Evolutionary conservation across 139 green algal species (phyloP), one percentile per base, ranked within the genome.

Genomic region (Micractinium sp.): DNA sequence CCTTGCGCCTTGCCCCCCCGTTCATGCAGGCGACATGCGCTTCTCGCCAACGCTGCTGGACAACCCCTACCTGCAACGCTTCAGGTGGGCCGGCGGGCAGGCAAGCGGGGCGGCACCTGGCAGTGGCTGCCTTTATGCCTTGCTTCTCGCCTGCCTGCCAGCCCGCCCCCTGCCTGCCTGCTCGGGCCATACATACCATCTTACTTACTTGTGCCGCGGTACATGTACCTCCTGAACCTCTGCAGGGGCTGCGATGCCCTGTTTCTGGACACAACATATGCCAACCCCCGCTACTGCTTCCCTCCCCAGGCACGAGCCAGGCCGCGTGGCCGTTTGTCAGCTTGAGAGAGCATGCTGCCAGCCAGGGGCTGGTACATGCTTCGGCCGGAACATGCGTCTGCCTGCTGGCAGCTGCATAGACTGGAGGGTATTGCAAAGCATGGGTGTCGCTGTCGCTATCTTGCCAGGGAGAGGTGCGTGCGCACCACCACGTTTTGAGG

Each of bases 261-360:
- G 31, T 97, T 95, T 83, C 92, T 98, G 83, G 96, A 98, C 91
- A 98, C 96, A 27, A 98, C 96, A 0, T 98, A 98, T 92, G 95
- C 90, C 92, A 92, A 96, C 41, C 92, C 92, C 0, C 91, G 89
- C 53, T 92, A 97, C 91, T 90, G 74, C 63, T 98, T 98, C 66
- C 94, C 94, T 7, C 82, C 90, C 1, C 94, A 97, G 93, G 94
- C 82, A 33, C 36, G 75, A 22, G 41, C 63, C 20, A 12, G 20
- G 12, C 7, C 63, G 14, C 14, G 29, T 12, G 22, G 74, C 29
- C 36, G 18, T 80, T 41, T 3, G 2, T 36, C 9, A 47, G 39
- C 29, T 33, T 38, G 12, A 38, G 29, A 80, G 7, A 9, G 47
- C 47, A 5, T 56, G 47, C 9, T 56, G 47, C 47, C 47, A 56